phyloP scores from a whole-genome alignment of 768 basidiomycete genomes.

The Trametes cubensis region DNA sequence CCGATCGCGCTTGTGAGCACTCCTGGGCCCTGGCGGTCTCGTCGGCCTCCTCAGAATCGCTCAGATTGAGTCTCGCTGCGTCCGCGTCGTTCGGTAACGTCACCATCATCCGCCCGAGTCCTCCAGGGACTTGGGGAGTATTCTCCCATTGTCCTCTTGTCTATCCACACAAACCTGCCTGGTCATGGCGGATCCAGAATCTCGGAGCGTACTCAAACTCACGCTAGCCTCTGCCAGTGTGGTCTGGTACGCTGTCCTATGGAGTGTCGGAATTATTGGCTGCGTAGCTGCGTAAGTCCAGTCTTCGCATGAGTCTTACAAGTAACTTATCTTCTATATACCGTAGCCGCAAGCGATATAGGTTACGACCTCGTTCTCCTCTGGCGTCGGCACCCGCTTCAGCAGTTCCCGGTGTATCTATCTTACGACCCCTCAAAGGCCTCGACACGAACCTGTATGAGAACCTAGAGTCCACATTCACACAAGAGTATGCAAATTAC shows the following conservation, averaged over 20 bases:
- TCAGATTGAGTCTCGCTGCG: too few species aligned
- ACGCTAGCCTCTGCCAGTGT: constrained; percentile 28
- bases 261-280: constrained; percentile 38
- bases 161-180: background rate
- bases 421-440: constrained; percentile 92
- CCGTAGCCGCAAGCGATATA: constrained; percentile 74
- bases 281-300: constrained; percentile 36
- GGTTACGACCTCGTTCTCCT: constrained; percentile 64
- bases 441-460: constrained; percentile 95
- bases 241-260: constrained; percentile 46
- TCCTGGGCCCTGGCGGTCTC: too few species aligned
- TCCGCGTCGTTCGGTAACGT: too few species aligned
- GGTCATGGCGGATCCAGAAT: background rate
- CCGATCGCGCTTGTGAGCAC: too few species aligned
- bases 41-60: too few species aligned
- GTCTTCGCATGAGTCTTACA: background rate
- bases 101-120: too few species aligned
- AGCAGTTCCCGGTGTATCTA: constrained; percentile 83
- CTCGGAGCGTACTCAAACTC: constrained; percentile 18
- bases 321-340: constrained; percentile 2
- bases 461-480: constrained; percentile 92
- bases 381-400: constrained; percentile 49
- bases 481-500: constrained; percentile 87
- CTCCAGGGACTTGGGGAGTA: too few species aligned
- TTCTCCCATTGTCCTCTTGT: too few species aligned